phyloP scores from a whole-genome alignment of 179 eudicot species.

The Spergularia azorica region DNA sequence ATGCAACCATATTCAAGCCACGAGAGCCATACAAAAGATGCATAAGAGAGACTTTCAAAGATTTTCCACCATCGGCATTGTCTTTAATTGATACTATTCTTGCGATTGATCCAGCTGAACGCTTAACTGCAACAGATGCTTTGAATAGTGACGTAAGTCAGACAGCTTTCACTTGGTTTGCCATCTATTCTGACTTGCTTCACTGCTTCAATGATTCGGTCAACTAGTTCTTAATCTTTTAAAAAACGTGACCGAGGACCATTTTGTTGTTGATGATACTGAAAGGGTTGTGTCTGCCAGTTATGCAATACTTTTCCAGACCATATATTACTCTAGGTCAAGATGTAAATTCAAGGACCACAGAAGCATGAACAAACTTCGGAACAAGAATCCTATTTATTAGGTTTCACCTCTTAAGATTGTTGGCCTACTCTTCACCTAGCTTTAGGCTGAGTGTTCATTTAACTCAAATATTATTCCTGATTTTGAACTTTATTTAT shows the following conservation, averaged over 20 bases:
- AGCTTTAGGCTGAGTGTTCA: neutral
- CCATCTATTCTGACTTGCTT: neutral
- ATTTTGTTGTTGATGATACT: neutral
- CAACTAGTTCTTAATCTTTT: neutral
- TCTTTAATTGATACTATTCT: constrained; percentile 76
- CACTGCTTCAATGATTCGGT: neutral
- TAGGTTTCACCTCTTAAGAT: neutral
- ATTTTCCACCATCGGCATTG: constrained; percentile 73
- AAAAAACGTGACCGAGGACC: neutral
- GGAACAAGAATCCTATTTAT: neutral
- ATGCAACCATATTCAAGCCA: constrained; percentile 81
- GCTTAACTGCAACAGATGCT: constrained; percentile 81
- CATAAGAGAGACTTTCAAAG: constrained; percentile 65
- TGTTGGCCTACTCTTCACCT: neutral
- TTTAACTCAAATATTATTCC: neutral
- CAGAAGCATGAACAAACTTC: neutral
- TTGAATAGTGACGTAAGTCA: constrained; percentile 72
- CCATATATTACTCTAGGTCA: neutral
- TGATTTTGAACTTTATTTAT: neutral
- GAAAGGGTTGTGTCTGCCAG: neutral
- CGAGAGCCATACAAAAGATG: constrained; percentile 82
- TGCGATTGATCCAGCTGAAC: constrained; percentile 83
- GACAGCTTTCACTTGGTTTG: neutral
- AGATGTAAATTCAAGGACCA: neutral
- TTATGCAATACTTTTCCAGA: neutral